These are phyloP conservation scores for Apiospora koreana DNA, from an alignment of 2,329 filamentous ascomycete species.

Conservation along the genomic window DNA sequence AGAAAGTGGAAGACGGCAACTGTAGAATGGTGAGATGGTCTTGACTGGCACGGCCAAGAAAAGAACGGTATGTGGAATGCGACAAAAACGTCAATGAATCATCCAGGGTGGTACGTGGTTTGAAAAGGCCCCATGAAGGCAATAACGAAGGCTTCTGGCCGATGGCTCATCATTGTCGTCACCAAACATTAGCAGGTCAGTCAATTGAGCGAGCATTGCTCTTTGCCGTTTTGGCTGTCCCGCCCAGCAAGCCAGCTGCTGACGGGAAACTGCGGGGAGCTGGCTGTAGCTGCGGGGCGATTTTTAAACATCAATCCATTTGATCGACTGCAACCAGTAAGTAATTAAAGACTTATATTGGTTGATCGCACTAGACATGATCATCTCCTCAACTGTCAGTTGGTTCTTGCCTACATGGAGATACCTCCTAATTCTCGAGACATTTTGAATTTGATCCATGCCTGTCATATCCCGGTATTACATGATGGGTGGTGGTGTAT, in stretches of 20 bases:
- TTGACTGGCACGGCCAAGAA: neutral
- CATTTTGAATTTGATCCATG: too few species aligned
- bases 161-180: constrained; percentile 5
- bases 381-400: too few species aligned
- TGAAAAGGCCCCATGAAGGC: neutral
- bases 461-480: too few species aligned
- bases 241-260: neutral
- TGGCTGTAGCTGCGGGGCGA: neutral
- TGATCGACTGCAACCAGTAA: too few species aligned
- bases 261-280: neutral
- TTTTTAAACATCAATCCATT: neutral
- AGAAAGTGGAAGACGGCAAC: neutral
- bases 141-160: neutral
- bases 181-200: neutral
- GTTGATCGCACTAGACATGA: too few species aligned
- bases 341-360: too few species aligned
- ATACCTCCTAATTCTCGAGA: too few species aligned
- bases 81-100: neutral
- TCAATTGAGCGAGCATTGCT: neutral
- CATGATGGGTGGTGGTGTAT: too few species aligned
- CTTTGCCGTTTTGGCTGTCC: neutral
- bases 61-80: neutral
- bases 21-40: neutral
- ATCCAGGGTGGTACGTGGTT: neutral
- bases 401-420: too few species aligned